These are phyloP conservation scores for Nakaseomyces uthaithaninus DNA, from an alignment of 1,139 yeast genomes.

Conservation along the genomic window DNA sequence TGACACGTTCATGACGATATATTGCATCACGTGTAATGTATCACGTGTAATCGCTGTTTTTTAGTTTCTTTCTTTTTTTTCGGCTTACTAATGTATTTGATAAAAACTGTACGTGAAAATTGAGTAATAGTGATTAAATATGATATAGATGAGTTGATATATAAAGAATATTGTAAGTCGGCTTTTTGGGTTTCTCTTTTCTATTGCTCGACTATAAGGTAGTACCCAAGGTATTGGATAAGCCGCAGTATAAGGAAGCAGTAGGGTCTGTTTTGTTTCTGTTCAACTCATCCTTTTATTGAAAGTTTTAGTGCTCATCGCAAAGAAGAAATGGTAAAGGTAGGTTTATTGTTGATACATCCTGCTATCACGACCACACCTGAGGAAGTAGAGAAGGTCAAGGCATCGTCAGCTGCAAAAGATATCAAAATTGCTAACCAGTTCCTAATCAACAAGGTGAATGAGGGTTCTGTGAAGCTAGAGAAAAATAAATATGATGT, in stretches of 20 bases:
- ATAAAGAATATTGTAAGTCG: too few species aligned
- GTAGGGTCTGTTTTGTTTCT: too few species aligned
- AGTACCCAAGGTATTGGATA: too few species aligned
- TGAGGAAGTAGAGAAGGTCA: slow-evolving; percentile 37
- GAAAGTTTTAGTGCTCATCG: background rate
- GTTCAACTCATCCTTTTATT: too few species aligned
- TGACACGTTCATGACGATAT: too few species aligned
- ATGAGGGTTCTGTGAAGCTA: slow-evolving; percentile 47
- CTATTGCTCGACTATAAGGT: too few species aligned
- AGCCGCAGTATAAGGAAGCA: too few species aligned
- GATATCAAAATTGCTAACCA: slow-evolving; percentile 23
- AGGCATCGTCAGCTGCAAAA: slow-evolving; percentile 29
- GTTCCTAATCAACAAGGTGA: slow-evolving; percentile 57
- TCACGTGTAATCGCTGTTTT: background rate
- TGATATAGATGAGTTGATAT: too few species aligned
- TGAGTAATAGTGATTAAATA: too few species aligned
- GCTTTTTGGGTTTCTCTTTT: too few species aligned
- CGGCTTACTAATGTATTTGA: background rate
- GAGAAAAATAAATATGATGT: slow-evolving; percentile 39
- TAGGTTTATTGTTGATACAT: slow-evolving; percentile 50
- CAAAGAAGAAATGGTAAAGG: slow-evolving; percentile 16
- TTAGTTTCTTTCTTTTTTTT: background rate
- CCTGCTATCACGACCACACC: slow-evolving; percentile 67
- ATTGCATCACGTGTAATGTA: background rate
- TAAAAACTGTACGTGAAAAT: too few species aligned